These are phyloP conservation scores for Dianthus caryophyllus DNA, from an alignment of 148 eudicot species.

Conservation along the genomic window DNA sequence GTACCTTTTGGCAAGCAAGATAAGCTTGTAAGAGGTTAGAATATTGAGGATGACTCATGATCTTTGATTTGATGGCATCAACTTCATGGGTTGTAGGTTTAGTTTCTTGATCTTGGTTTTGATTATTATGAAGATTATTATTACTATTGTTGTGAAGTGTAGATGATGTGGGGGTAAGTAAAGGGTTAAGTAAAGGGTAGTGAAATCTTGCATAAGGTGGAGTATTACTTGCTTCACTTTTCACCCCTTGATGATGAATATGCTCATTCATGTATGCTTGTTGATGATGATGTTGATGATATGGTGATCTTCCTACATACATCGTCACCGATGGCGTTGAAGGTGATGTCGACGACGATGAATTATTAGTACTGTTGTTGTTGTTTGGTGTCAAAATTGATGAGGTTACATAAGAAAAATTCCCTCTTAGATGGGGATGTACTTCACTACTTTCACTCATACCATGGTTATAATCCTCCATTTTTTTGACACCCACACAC, in stretches of 20 bases:
- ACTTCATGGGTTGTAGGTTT: conserved; percentile 32
- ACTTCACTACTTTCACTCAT: conserved; percentile 25
- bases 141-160: conserved; percentile 8
- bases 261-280: not conserved
- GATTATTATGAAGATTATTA: not conserved
- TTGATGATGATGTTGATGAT: not conserved
- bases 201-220: conserved; percentile 20
- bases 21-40: conserved; percentile 83
- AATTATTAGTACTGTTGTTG: conserved; percentile 13
- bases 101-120: conserved; percentile 20
- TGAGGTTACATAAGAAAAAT: conserved; percentile 30
- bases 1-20: conserved; percentile 91
- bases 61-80: conserved; percentile 80
- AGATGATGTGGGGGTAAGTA: conserved; percentile 14
- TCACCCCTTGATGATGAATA: conserved; percentile 17
- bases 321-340: conserved; percentile 23
- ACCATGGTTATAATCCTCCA: conserved; percentile 29
- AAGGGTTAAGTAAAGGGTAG: conserved; percentile 26
- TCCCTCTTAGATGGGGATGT: conserved; percentile 23
- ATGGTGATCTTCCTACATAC: conserved; percentile 24
- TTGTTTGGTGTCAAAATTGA: conserved; percentile 23
- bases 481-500: conserved; percentile 1
- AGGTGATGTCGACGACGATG: conserved; percentile 19
- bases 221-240: conserved; percentile 17
- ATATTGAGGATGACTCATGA: conserved; percentile 86